A percentile compares a stretch with the other conserved stretches of the same genome.
These are phyloP conservation scores for Stachybotrys chartarum DNA, from an alignment of 2,329 filamentous ascomycete genomes.

Conservation along the genomic window DNA sequence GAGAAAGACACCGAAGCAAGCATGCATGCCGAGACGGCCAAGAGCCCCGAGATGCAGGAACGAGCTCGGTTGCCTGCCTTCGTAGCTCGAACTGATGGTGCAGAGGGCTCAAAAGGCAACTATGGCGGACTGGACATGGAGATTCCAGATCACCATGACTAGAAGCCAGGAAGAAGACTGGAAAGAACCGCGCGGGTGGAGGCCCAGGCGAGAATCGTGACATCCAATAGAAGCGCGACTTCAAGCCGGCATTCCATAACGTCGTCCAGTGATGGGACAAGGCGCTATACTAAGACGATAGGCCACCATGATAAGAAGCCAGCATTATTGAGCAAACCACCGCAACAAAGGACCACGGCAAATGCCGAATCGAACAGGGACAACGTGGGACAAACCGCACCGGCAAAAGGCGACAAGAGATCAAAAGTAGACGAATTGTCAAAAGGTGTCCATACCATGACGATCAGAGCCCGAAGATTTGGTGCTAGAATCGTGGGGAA, in stretches of 20 bases:
- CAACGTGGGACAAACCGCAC: neutral
- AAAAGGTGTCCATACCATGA: neutral
- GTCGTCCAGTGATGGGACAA: neutral
- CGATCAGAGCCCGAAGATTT: neutral
- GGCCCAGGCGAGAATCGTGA: no score
- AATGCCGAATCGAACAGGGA: no score
- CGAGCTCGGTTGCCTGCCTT: constrained; percentile 20
- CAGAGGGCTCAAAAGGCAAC: constrained; percentile 14
- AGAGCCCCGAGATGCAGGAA: constrained; percentile 39
- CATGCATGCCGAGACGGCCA: constrained; percentile 10
- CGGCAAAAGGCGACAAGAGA: neutral
- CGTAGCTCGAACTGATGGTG: constrained; percentile 11
- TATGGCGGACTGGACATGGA: constrained; percentile 29
- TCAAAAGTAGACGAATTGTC: neutral
- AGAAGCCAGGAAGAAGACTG: neutral
- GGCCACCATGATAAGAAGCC: neutral
- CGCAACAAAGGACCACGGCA: neutral
- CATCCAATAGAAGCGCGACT: no score
- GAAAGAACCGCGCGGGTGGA: no score
- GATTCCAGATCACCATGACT: constrained; percentile 15
- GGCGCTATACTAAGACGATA: neutral
- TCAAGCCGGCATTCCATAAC: no score
- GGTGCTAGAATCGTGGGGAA: neutral
- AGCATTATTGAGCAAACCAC: neutral
- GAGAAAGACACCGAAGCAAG: neutral